Evolutionary conservation across 208 protist species (phyloP).

Genomic region (Acanthamoeba polyphaga): DNA sequence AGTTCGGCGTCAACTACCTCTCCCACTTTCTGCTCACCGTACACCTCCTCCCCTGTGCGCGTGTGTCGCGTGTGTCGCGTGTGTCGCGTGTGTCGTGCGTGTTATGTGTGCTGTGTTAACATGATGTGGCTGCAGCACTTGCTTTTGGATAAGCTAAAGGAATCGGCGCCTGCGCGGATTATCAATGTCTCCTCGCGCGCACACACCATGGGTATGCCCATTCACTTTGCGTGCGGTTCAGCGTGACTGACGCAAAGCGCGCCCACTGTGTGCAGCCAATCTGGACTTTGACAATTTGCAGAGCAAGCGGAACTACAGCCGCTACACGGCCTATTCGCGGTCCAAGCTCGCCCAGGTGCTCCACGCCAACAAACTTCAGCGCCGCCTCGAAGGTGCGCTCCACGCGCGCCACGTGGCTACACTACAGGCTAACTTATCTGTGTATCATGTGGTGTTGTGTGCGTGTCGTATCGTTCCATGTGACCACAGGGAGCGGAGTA

Average conservation of each 20-base stretch:
- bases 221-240: not conserved
- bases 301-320: slow-evolving; percentile 52
- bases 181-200: slow-evolving; percentile 48
- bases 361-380: slow-evolving; percentile 16
- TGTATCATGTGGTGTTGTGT: not conserved
- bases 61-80: not conserved
- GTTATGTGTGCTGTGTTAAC: not conserved
- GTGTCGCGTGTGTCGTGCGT: too few species aligned
- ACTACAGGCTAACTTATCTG: too few species aligned
- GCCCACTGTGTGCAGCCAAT: not conserved
- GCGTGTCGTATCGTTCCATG: not conserved
- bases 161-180: slow-evolving; percentile 3
- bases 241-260: too few species aligned
- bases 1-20: slow-evolving; percentile 53
- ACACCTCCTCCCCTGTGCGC: not conserved
- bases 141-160: slow-evolving; percentile 56
- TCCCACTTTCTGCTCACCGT: slow-evolving; percentile 59
- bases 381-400: slow-evolving; percentile 12
- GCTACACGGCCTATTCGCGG: slow-evolving; percentile 45
- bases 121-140: not conserved
- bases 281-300: slow-evolving; percentile 48
- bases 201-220: not conserved
- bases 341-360: slow-evolving; percentile 62
- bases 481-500: not conserved
- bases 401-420: not conserved